Conservation (phyloP, 2,329 filamentous ascomycete genomes). For the Phaeosphaeriaceae sp. region DNA sequence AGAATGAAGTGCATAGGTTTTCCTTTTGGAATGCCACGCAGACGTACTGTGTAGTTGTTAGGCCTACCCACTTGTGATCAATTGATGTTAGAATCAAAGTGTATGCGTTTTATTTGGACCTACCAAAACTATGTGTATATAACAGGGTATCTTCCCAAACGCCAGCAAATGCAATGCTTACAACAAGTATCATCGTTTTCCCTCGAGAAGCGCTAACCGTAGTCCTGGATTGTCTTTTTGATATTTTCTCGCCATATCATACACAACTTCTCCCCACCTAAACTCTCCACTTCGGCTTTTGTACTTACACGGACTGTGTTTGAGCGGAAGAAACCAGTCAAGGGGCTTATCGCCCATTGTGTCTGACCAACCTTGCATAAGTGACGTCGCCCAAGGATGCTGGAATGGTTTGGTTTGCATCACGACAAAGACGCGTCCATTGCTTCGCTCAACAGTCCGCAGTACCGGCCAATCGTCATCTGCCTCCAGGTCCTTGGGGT, state of each 20-base stretch:
- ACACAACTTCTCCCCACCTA: constrained; percentile 67
- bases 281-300: constrained; percentile 71
- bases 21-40: no score
- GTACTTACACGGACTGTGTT: constrained; percentile 76
- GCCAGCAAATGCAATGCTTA: constrained; percentile 19
- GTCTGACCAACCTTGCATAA: constrained; percentile 72
- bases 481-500: constrained; percentile 10
- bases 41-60: background rate
- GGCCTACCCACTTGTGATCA: background rate
- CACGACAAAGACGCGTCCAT: constrained; percentile 75
- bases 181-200: constrained; percentile 3
- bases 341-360: constrained; percentile 75
- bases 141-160: constrained; percentile 30
- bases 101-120: background rate
- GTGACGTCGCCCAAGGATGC: constrained; percentile 84
- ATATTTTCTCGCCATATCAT: constrained; percentile 37
- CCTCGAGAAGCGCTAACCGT: constrained; percentile 24
- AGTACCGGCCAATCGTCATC: constrained; percentile 32
- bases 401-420: constrained; percentile 74
- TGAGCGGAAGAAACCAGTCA: constrained; percentile 84
- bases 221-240: constrained; percentile 30
- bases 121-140: constrained; percentile 4
- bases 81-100: background rate
- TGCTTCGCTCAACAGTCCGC: constrained; percentile 21
- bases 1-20: no score